phyloP scores from a whole-genome alignment of 306 rosid genomes.

The Mucuna pruriens region DNA sequence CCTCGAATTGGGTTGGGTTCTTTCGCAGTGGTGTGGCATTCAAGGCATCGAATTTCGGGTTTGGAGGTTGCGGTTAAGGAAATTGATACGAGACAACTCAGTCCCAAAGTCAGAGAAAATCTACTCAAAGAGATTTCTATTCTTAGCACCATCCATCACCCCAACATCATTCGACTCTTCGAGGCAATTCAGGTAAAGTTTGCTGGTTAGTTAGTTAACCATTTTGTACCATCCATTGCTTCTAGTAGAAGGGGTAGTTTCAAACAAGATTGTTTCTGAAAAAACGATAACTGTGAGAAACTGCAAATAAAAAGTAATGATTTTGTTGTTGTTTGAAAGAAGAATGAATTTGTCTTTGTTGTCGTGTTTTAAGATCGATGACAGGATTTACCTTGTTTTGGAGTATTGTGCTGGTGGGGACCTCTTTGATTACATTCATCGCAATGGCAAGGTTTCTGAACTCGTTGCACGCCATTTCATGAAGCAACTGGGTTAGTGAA shows the following conservation, averaged over 20 bases:
- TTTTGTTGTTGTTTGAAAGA: background rate
- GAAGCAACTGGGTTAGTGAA: constrained; percentile 82
- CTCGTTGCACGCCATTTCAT: constrained; percentile 79
- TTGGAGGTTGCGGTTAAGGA: constrained; percentile 81
- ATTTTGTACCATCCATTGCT: background rate
- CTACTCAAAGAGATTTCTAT: constrained; percentile 84
- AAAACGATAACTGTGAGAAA: background rate
- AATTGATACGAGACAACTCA: constrained; percentile 67
- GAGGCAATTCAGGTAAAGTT: constrained; percentile 65
- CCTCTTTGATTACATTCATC: constrained; percentile 67
- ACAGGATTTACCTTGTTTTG: constrained; percentile 87
- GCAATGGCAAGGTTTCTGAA: constrained; percentile 76
- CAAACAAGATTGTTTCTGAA: background rate
- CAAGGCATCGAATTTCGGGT: constrained; percentile 80
- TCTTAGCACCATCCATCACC: constrained; percentile 79
- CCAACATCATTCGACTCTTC: constrained; percentile 76
- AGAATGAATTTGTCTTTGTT: background rate
- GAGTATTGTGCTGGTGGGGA: constrained; percentile 98
- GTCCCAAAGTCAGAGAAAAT: constrained; percentile 73
- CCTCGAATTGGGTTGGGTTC: constrained; percentile 85
- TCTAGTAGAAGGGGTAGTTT: background rate
- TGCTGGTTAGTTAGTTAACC: background rate
- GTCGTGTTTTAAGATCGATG: constrained; percentile 55
- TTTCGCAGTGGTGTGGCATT: constrained; percentile 84
- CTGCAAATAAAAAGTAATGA: background rate